Evolutionary conservation across 345 rosid species (phyloP).

Genomic region (Excoecaria agallocha): DNA sequence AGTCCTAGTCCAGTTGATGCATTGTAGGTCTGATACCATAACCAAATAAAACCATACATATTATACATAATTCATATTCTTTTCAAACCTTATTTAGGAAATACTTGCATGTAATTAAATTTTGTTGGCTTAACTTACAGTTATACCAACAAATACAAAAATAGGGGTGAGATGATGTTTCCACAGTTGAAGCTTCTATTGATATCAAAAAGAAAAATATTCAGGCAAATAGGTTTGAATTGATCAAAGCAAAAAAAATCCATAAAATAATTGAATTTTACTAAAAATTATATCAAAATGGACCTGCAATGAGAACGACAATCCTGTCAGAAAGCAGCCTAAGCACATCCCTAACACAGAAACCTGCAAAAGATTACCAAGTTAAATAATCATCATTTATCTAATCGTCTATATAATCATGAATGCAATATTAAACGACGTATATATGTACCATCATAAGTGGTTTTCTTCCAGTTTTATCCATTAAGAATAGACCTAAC

Average conservation of each 20-base stretch:
- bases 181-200: conserved; percentile 45
- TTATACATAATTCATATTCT: not conserved
- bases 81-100: not conserved
- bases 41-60: not conserved
- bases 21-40: conserved; percentile 32
- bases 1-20: conserved; percentile 52
- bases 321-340: conserved; percentile 57
- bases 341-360: conserved; percentile 74
- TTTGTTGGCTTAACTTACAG: conserved; percentile 25
- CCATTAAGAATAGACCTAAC: conserved; percentile 61
- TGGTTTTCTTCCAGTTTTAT: conserved; percentile 64
- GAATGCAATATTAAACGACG: too few species aligned
- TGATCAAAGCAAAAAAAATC: too few species aligned
- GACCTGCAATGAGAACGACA: conserved; percentile 55
- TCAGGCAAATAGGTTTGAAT: too few species aligned
- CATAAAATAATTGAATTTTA: too few species aligned
- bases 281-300: not conserved
- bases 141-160: conserved; percentile 45
- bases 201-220: not conserved
- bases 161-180: conserved; percentile 36
- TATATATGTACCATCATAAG: conserved; percentile 57
- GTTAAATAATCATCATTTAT: not conserved
- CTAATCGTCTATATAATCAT: too few species aligned
- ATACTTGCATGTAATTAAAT: not conserved
- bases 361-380: conserved; percentile 36